Base-by-base conservation (phyloP, 108 stramenopile genomes). In the Epithemia pelagica region DNA sequence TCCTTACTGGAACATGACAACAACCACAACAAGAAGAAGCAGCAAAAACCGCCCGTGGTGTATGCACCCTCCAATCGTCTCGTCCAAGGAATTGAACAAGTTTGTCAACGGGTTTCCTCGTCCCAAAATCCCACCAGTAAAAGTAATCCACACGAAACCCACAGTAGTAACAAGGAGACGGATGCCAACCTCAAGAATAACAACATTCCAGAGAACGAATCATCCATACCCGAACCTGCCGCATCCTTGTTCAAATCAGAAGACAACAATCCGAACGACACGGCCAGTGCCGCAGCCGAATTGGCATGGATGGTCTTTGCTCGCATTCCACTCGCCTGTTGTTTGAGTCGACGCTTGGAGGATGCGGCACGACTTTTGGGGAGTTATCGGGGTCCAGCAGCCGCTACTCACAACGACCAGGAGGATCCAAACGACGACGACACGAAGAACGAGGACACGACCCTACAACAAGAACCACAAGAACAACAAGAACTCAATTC, bases 71-170 rank as follows among this genome's bases (percentile, higher is more conserved):
- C 72, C 25, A 30, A 52, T 1, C 59, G 66, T 21, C 32, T 73
- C n/a, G 72, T 73, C 20, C 54, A 73, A 26, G 72, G 72, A 30
- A 15, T 73, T 27, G 51, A 32, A 28, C 72, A 73, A 52, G 51
- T 62, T 5, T 31, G 24, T 21, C 52, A 55, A 51, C 68, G 46
- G 28, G 22, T 26, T 24, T 60, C 28, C 2, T 60, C 30, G 59
- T 28, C 21, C 30, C 25, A 19, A 20, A 62, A 23, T 0, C n/a
- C n/a, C n/a, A n/a, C n/a, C n/a, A n/a, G n/a, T n/a, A n/a, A n/a
- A n/a, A n/a, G n/a, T n/a, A n/a, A n/a, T n/a, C n/a, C n/a, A n/a
- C n/a, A n/a, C n/a, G n/a, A n/a, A n/a, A 25, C 58, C 20, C 3
- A 0, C 1, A 2, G 5, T 15, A n/a, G 26, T 15, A 1, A 23